A percentile compares a stretch with the other conserved stretches of the same genome.
These are phyloP conservation scores for Crithidia thermophila DNA, from an alignment of 208 protist species.

Conservation along the genomic window DNA sequence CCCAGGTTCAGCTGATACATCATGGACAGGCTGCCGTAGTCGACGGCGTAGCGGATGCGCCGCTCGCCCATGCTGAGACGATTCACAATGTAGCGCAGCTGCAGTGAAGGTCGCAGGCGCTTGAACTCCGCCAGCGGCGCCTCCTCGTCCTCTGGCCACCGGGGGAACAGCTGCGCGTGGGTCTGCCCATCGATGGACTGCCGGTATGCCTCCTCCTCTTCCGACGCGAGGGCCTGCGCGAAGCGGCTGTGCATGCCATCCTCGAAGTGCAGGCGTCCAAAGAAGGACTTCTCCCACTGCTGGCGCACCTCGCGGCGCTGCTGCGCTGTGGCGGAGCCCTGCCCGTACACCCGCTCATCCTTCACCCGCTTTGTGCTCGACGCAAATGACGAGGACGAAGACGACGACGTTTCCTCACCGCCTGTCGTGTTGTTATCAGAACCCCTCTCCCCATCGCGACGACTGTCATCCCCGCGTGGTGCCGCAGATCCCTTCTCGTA, in stretches of 20 bases:
- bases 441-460: no score
- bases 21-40: slow-evolving; percentile 85
- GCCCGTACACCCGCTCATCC: slow-evolving; percentile 26
- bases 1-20: slow-evolving; percentile 88
- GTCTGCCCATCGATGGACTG: slow-evolving; percentile 21
- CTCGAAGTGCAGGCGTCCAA: slow-evolving; percentile 82
- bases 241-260: slow-evolving; percentile 82
- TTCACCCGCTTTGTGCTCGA: slow-evolving; percentile 9
- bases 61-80: slow-evolving; percentile 80
- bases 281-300: slow-evolving; percentile 90
- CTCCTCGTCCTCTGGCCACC: slow-evolving; percentile 77
- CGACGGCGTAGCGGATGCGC: slow-evolving; percentile 66
- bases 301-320: slow-evolving; percentile 60
- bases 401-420: not conserved
- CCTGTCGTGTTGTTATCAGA: not conserved
- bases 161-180: slow-evolving; percentile 54
- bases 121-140: slow-evolving; percentile 62
- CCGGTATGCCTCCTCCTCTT: slow-evolving; percentile 40
- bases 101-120: slow-evolving; percentile 46
- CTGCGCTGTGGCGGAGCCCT: slow-evolving; percentile 49
- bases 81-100: slow-evolving; percentile 75
- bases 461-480: slow-evolving; percentile 3
- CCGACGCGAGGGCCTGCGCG: slow-evolving; percentile 44
- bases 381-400: slow-evolving; percentile 19
- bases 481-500: slow-evolving; percentile 42